A percentile compares a stretch with the other conserved stretches of the same genome.
Evolutionary conservation across 2,329 filamentous ascomycete species (phyloP).

Genomic region (Didymella lethalis): DNA sequence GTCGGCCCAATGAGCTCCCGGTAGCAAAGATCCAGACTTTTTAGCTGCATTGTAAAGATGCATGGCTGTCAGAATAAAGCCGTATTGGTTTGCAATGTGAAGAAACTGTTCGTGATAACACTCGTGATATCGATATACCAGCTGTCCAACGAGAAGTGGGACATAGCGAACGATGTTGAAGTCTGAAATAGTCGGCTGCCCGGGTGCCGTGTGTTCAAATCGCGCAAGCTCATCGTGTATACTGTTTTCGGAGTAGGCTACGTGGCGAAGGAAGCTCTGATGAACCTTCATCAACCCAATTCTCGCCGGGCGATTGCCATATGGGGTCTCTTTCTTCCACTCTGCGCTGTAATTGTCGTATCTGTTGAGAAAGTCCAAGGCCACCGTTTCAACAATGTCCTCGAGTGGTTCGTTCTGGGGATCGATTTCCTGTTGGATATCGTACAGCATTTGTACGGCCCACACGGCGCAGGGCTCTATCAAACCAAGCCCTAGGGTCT

Average conservation of each 20-base stretch:
- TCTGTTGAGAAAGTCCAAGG: background rate
- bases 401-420: background rate
- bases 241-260: background rate
- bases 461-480: conserved; percentile 13
- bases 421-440: conserved; percentile 20
- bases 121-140: background rate
- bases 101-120: conserved; percentile 2
- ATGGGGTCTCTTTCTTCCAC: background rate
- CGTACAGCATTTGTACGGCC: conserved; percentile 24
- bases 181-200: background rate
- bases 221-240: background rate
- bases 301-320: background rate
- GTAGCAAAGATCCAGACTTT: background rate
- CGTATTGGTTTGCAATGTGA: conserved; percentile 5
- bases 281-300: background rate
- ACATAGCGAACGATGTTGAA: conserved; percentile 11
- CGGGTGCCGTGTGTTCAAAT: background rate
- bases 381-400: conserved; percentile 1
- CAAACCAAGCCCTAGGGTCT: background rate
- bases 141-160: conserved; percentile 9
- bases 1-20: conserved; percentile 9
- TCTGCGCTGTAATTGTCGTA: background rate
- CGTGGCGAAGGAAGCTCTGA: background rate
- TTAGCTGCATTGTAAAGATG: conserved; percentile 22
- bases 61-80: conserved; percentile 5